Evolutionary conservation across 352 stramenopile species (phyloP).

Genomic region (Saprolegnia parasitica): DNA sequence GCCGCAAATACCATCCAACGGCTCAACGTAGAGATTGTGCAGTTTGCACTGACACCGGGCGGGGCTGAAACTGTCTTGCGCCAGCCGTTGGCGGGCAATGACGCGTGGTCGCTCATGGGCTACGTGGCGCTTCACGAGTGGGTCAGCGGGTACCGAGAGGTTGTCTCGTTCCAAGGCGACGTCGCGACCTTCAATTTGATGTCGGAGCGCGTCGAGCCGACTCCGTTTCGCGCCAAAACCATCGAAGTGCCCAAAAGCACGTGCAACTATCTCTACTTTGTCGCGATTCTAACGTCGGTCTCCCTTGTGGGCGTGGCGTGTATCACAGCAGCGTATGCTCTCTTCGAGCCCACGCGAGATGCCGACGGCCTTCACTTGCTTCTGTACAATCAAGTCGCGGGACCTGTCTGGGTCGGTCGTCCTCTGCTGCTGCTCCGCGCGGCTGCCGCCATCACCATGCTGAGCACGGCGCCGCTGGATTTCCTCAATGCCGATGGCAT

Average conservation of each 20-base stretch:
- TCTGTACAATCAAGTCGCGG: background rate
- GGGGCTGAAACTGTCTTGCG: background rate
- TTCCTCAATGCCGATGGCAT: background rate
- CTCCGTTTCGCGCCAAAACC: background rate
- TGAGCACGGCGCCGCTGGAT: slow-evolving; percentile 2
- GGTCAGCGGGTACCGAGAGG: slow-evolving; percentile 4
- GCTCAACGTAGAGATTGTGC: background rate
- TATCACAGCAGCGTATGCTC: background rate
- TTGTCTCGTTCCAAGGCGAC: slow-evolving; percentile 13
- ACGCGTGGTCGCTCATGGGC: slow-evolving; percentile 8
- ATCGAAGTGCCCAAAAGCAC: slow-evolving; percentile 10
- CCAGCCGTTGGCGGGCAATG: background rate
- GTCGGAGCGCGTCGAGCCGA: background rate
- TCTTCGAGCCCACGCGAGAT: background rate
- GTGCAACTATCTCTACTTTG: background rate
- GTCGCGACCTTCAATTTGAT: background rate
- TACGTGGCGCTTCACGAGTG: slow-evolving; percentile 16
- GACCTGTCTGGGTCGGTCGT: slow-evolving; percentile 4
- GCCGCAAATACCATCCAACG: background rate
- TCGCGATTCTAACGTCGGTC: background rate
- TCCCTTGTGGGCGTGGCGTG: background rate
- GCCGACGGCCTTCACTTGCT: background rate
- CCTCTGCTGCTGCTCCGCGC: background rate
- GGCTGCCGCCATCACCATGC: background rate
- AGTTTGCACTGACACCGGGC: background rate